These are phyloP conservation scores for Linum trigynum DNA, from an alignment of 345 rosid species.

Conservation along the genomic window DNA sequence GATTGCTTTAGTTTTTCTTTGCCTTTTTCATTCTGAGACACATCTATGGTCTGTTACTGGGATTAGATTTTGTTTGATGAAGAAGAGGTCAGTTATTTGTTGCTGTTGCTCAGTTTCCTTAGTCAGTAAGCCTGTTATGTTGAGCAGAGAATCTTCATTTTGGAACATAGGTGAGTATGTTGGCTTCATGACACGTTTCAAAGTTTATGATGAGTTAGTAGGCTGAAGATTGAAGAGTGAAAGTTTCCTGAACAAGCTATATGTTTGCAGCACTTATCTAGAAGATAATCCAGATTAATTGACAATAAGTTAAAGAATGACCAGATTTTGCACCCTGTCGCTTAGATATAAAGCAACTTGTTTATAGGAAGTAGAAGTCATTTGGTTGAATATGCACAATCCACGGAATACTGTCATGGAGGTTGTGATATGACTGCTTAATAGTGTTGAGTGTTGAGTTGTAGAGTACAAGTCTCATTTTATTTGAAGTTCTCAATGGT, in stretches of 20 bases:
- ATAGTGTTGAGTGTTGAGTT: no score
- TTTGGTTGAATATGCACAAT: no score
- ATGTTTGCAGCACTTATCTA: background rate
- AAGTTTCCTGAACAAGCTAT: background rate
- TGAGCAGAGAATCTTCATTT: background rate
- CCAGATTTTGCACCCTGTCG: background rate
- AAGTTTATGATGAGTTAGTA: background rate
- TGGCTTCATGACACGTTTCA: background rate
- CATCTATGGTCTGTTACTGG: no score
- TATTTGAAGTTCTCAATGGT: no score
- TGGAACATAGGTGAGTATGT: background rate
- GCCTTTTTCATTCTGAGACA: no score
- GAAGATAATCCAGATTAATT: background rate
- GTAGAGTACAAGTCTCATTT: no score
- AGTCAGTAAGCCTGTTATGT: background rate
- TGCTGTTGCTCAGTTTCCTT: no score
- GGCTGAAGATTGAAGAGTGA: background rate
- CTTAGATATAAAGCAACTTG: no score
- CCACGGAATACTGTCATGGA: background rate
- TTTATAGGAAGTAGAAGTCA: no score
- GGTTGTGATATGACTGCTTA: background rate
- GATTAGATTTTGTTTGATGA: no score
- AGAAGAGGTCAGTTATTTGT: no score
- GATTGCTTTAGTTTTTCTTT: no score
- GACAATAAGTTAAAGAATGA: background rate